Evolutionary conservation across 768 basidiomycete genomes (phyloP), one percentile per base, ranked within the genome.

Genomic region (Tulasnella sp.): DNA sequence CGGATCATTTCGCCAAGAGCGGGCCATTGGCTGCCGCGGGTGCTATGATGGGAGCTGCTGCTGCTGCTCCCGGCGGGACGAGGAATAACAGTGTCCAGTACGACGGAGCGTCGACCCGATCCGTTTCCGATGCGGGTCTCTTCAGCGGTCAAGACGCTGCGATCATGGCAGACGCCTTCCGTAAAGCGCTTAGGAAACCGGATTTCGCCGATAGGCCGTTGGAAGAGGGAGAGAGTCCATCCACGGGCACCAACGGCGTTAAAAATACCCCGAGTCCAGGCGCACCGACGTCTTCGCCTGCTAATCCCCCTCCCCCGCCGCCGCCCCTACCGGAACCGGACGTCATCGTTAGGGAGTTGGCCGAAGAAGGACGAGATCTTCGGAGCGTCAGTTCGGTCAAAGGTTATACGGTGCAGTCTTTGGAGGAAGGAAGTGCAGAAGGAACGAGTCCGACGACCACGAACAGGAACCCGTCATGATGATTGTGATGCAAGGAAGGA

Each of bases 121-220:
- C 91, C 29, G 38, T 86, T 88, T 69, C 75, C 19, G 90, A 90
- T 74, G 85, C 88, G 58, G 92, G 88, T 14, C 91, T 90, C 12
- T 91, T 96, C 83, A 91, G 90, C 67, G 90, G 89, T 25, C 90
- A 91, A 29, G 94, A 97, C 83, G 95, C 95, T 73, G 93, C 93
- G 49, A 92, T 95, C 81, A 93, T 96, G 89, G 94, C 94, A 52
- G 91, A 94, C 84, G 95, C 95, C 7, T 97, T 96, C 84, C 86
- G 95, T 80, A 89, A 91, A 82, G 92, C 92, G 79, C 85, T 97
- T 81, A 87, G 94, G 82, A 94, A 94, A 82, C 94, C 95, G 12
- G 93, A 94, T 81, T 96, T 96, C 82, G 87, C 90, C n/a, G 88
- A 83, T 25, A 82, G 86, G 74, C 87, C 90, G 3, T 86, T 90